Base-by-base conservation (phyloP, 768 basidiomycete genomes). In the Naganishia antarctica region DNA sequence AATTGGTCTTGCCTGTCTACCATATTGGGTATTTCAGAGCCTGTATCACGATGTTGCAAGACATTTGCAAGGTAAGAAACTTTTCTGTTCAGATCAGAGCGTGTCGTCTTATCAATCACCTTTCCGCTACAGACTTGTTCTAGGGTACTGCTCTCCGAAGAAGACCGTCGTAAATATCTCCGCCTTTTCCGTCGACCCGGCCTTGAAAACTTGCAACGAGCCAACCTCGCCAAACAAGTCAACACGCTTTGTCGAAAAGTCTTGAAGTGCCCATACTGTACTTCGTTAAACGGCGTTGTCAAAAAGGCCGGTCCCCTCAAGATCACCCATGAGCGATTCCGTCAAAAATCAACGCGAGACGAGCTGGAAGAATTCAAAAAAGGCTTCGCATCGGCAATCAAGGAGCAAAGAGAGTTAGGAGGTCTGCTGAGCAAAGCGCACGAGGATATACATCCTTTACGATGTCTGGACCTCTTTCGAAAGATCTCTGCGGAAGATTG, bases 11-110 rank as follows among this genome's bases (percentile, higher is more conserved):
- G 21, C 96, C 96, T 0, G 93, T 98, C 21, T 99, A 98, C 77
- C 96, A 99, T 75, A 91, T 98, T 63, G 96, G 96, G 7, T 99
- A 91, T 79, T 98, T 99, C 81, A 90, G 92, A 76, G 92, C 97
- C 70, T 90, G 88, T 18, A 91, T 98, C 65, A 84, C 84, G 26
- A 88, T 98, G 68, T 83, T 98, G 1, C 96, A 98, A 74, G 88
- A 89, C 70, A 92, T 98, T 69, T 99, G 96, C 84, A 99, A 99
- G 81, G 93, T 91, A 67, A 61, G 82, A 70, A 46, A 3, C 13
- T 37, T 21, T 3, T 28, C 16, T 25, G 12, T 7, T 1, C 29
- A n/a, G 26, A 13, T 3, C 57, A 40, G n/a, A n/a, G n/a, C n/a
- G n/a, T n/a, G n/a, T 3, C 21, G 34, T 31, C 29, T n/a, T 11